phyloP scores from a whole-genome alignment of 495 filamentous ascomycete genomes.

The Jackrogersella minutella region DNA sequence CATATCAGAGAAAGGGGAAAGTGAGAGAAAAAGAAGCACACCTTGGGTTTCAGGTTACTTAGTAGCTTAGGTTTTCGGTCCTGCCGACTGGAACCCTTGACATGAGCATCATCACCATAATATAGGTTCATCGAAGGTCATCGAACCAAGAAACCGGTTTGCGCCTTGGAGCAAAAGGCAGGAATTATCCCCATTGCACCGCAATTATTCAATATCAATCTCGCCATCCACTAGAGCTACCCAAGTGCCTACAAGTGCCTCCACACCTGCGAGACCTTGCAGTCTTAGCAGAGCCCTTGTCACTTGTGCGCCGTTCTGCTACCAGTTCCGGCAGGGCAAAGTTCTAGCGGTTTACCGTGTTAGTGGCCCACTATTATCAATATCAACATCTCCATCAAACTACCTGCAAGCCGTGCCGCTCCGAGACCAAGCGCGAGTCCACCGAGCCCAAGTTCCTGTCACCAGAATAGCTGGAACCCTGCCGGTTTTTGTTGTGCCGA shows the following conservation, averaged over 20 bases:
- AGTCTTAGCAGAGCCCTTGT: constrained; percentile 25
- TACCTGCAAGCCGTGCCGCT: constrained; percentile 46
- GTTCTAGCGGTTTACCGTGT: constrained; percentile 39
- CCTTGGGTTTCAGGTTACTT: background rate
- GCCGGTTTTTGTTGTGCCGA: constrained; percentile 44
- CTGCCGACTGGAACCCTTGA: background rate
- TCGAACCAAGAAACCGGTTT: constrained; percentile 18
- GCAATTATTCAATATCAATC: constrained; percentile 20
- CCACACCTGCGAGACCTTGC: constrained; percentile 41
- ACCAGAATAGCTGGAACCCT: constrained; percentile 42
- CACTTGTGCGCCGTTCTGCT: constrained; percentile 32
- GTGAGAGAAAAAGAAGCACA: background rate
- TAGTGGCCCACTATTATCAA: constrained; percentile 43
- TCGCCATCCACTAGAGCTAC: constrained; percentile 29
- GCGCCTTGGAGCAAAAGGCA: constrained; percentile 24
- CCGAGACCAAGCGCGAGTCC: constrained; percentile 39
- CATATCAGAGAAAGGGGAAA: constrained; percentile 8
- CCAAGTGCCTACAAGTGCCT: constrained; percentile 19
- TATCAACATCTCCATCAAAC: constrained; percentile 44
- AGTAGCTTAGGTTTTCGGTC: background rate
- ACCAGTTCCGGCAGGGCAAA: constrained; percentile 36
- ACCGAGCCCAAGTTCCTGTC: constrained; percentile 37
- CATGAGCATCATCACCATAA: background rate
- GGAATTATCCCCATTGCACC: constrained; percentile 37
- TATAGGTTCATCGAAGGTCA: constrained; percentile 16